These are phyloP conservation scores for Cystobasidium pallidum DNA, from an alignment of 1,284 basidiomycete genomes.

Conservation along the genomic window DNA sequence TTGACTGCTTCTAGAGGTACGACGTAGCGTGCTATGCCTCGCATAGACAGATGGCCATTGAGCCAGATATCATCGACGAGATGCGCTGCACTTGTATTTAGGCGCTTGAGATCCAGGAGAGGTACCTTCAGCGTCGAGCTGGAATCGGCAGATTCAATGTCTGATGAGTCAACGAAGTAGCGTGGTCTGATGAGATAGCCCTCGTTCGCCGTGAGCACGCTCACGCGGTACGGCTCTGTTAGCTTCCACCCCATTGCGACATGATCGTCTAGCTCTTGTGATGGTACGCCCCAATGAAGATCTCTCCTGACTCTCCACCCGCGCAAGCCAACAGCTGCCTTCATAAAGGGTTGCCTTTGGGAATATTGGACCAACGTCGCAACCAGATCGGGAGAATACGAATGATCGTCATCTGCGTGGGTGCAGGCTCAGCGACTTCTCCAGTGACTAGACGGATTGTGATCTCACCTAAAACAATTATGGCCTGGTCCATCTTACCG, in stretches of 20 bases:
- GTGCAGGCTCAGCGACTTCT: no score
- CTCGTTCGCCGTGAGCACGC: slow-evolving; percentile 41
- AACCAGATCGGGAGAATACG: slow-evolving; percentile 31
- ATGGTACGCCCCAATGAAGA: slow-evolving; percentile 33
- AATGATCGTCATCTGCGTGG: slow-evolving; percentile 37
- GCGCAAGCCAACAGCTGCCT: slow-evolving; percentile 26
- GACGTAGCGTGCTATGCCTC: slow-evolving; percentile 20
- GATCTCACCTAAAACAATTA: slow-evolving; percentile 30
- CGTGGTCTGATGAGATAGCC: slow-evolving; percentile 31
- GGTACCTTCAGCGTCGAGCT: neutral
- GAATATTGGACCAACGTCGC: slow-evolving; percentile 8
- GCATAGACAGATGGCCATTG: slow-evolving; percentile 20
- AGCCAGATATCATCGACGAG: slow-evolving; percentile 42
- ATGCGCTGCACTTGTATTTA: slow-evolving; percentile 20
- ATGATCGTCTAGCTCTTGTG: slow-evolving; percentile 29
- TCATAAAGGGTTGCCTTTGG: neutral
- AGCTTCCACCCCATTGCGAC: slow-evolving; percentile 18
- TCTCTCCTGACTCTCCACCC: slow-evolving; percentile 36
- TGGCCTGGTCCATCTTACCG: neutral
- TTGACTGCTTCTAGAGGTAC: slow-evolving; percentile 1
- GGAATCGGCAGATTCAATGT: neutral
- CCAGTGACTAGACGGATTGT: no score
- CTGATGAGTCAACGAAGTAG: slow-evolving; percentile 8
- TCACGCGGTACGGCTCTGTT: slow-evolving; percentile 18
- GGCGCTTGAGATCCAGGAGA: slow-evolving; percentile 10